A percentile compares a stretch with the other conserved stretches of the same genome.
phyloP scores from a whole-genome alignment of 2,329 filamentous ascomycete genomes.

The Beauveria rudraprayagi region DNA sequence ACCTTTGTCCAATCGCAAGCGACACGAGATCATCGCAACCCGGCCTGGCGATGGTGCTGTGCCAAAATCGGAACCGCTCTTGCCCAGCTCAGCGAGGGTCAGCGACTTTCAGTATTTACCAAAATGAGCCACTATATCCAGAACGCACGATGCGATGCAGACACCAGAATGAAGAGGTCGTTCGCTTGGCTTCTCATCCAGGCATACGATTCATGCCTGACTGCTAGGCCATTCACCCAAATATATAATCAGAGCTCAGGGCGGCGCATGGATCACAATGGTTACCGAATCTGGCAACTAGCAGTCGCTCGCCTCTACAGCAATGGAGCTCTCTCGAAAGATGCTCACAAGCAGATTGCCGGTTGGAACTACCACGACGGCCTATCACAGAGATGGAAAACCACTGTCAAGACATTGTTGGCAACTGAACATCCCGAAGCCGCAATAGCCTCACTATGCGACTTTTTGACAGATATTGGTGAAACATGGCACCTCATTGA shows the following conservation, averaged over 20 bases:
- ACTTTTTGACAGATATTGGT: not conserved
- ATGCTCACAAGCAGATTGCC: not conserved
- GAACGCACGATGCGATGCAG: not conserved
- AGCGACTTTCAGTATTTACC: not conserved
- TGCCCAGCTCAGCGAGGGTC: not conserved
- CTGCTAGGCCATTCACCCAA: conserved; percentile 13
- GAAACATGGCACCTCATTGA: conserved; percentile 4
- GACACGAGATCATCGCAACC: not conserved
- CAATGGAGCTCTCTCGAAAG: not conserved
- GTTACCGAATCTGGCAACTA: conserved; percentile 2
- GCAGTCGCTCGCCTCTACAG: not conserved
- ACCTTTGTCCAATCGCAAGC: not conserved
- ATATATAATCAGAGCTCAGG: not conserved
- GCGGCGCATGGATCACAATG: not conserved
- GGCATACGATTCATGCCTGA: conserved; percentile 13
- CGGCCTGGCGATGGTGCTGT: conserved; percentile 3
- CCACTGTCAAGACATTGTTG: not conserved
- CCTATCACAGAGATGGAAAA: not conserved
- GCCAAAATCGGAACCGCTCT: not conserved
- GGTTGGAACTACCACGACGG: not conserved
- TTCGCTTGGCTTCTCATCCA: conserved; percentile 19
- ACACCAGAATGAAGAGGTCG: conserved; percentile 7
- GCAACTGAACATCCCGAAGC: not conserved
- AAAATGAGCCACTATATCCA: not conserved
- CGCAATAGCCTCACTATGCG: not conserved